Evolutionary conservation across 176 grass and related monocot genomes (phyloP).

Genomic region (Eleusine indica): DNA sequence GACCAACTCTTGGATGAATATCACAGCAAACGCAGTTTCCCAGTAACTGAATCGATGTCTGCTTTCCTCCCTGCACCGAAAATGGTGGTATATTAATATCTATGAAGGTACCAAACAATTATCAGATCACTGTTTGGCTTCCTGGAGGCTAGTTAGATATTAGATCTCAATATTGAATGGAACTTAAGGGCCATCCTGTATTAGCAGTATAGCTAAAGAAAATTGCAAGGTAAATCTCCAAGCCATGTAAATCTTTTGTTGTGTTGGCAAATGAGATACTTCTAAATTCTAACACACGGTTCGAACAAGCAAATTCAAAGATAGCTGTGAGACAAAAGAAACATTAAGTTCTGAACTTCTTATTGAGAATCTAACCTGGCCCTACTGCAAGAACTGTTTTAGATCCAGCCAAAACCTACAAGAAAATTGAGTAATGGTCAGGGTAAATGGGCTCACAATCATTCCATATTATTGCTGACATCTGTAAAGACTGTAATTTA

Average conservation of each 20-base stretch:
- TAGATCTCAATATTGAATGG: background rate
- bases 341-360: background rate
- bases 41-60: constrained; percentile 78
- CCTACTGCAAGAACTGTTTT: constrained; percentile 96
- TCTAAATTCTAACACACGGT: background rate
- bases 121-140: background rate
- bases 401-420: constrained; percentile 86
- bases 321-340: background rate
- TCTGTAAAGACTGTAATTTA: background rate
- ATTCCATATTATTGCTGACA: constrained; percentile 18
- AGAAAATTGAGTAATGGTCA: constrained; percentile 16
- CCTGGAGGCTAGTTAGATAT: background rate
- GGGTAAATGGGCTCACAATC: background rate
- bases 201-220: background rate
- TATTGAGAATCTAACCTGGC: constrained; percentile 60
- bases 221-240: background rate
- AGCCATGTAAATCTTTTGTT: background rate
- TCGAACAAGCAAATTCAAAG: constrained; percentile 9
- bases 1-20: constrained; percentile 10
- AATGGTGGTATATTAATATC: constrained; percentile 4
- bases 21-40: constrained; percentile 66
- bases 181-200: background rate
- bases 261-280: background rate
- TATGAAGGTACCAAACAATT: background rate
- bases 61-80: constrained; percentile 67